Conservation (phyloP, 768 basidiomycete species). For the Auriscalpium vulgare region DNA sequence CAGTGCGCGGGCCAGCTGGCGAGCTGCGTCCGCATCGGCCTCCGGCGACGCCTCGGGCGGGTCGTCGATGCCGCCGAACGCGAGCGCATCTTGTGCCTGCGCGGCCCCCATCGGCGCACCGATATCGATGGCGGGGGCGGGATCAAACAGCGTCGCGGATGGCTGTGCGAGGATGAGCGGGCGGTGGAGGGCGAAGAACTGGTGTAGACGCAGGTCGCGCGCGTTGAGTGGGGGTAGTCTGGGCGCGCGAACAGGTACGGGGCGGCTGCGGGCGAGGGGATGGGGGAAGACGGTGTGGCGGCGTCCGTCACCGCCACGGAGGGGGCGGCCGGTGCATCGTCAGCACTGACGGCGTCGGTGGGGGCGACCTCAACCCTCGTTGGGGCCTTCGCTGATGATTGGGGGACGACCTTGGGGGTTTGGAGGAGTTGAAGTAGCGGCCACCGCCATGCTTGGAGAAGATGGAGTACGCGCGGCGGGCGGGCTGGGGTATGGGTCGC, state of each 20-base stretch:
- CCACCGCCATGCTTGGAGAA: slow-evolving; percentile 73
- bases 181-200: slow-evolving; percentile 78
- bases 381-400: slow-evolving; percentile 20
- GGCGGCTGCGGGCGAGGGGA: background rate
- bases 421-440: slow-evolving; percentile 68
- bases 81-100: slow-evolving; percentile 11
- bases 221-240: slow-evolving; percentile 51
- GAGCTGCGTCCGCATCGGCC: slow-evolving; percentile 71
- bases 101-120: background rate
- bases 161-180: slow-evolving; percentile 66
- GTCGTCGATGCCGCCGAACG: slow-evolving; percentile 28
- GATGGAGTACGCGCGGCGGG: slow-evolving; percentile 60
- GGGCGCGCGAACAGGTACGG: slow-evolving; percentile 13
- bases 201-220: slow-evolving; percentile 72
- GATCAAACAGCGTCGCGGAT: slow-evolving; percentile 44
- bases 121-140: slow-evolving; percentile 2
- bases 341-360: slow-evolving; percentile 16
- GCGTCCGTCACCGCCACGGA: background rate
- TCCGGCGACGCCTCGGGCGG: slow-evolving; percentile 48
- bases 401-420: slow-evolving; percentile 45
- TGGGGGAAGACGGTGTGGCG: background rate
- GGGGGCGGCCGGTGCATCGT: slow-evolving; percentile 1
- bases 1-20: slow-evolving; percentile 68
- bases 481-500: slow-evolving; percentile 15
- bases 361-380: slow-evolving; percentile 36